Evolutionary conservation across 2,329 filamentous ascomycete species (phyloP).

Genomic region (Blastomyces silverae): DNA sequence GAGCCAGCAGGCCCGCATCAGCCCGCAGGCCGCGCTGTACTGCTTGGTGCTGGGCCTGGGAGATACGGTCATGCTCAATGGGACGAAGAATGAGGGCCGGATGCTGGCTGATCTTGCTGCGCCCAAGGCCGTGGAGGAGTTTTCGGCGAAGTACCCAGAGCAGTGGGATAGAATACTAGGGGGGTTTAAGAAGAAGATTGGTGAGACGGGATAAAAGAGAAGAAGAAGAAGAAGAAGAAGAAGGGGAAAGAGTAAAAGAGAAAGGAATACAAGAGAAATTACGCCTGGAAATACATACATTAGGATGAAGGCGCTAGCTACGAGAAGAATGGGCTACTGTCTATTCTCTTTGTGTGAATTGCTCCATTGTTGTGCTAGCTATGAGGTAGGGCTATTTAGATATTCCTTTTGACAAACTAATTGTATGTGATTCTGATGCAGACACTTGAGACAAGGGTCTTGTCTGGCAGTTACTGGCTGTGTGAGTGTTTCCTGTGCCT

Average conservation of each 20-base stretch:
- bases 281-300: not conserved
- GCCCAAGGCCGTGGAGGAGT: slow-evolving; percentile 37
- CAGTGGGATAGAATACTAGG: slow-evolving; percentile 47
- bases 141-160: slow-evolving; percentile 42
- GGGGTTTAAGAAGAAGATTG: slow-evolving; percentile 43
- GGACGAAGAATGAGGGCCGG: slow-evolving; percentile 47
- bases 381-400: not conserved
- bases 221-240: not conserved
- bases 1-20: slow-evolving; percentile 40
- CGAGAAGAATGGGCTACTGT: not conserved
- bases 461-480: not conserved
- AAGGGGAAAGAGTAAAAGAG: not conserved
- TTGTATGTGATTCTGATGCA: not conserved
- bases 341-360: not conserved
- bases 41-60: slow-evolving; percentile 50
- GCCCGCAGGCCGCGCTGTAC: slow-evolving; percentile 49
- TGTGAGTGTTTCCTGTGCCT: too few species aligned
- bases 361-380: not conserved
- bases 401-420: not conserved
- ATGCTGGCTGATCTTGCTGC: slow-evolving; percentile 50
- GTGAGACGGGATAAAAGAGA: slow-evolving; percentile 24
- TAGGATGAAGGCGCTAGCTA: not conserved
- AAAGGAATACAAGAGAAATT: not conserved
- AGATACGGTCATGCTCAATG: slow-evolving; percentile 49
- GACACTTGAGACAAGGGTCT: not conserved